A percentile compares a stretch with the other conserved stretches of the same genome.
Conservation (phyloP, 2,329 filamentous ascomycete species). For the Trichoderma aggressivum region DNA sequence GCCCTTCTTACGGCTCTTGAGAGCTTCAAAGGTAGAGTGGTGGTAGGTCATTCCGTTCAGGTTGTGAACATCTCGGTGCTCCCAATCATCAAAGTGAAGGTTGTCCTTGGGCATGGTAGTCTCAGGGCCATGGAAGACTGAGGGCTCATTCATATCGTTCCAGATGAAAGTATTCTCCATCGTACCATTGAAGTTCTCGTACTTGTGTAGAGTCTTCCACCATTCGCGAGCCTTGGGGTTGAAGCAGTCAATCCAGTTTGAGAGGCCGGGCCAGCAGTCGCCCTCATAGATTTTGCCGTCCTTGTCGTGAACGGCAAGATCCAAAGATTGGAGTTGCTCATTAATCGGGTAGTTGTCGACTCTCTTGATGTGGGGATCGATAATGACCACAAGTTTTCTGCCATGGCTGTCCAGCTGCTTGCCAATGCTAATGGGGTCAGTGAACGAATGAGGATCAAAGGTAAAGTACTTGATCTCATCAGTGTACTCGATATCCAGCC, state of each 20-base stretch:
- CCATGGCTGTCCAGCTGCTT: constrained; percentile 81
- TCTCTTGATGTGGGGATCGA: constrained; percentile 98
- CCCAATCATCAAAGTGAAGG: constrained; percentile 85
- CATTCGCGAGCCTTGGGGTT: constrained; percentile 87
- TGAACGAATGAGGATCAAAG: constrained; percentile 87
- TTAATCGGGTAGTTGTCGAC: constrained; percentile 71
- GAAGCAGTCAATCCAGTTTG: constrained; percentile 94
- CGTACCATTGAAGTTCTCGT: constrained; percentile 81
- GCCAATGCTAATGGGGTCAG: constrained; percentile 81
- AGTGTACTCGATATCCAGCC: constrained; percentile 97
- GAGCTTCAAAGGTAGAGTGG: constrained; percentile 85
- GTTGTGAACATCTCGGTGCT: constrained; percentile 96
- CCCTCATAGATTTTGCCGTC: constrained; percentile 86
- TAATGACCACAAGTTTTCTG: constrained; percentile 88
- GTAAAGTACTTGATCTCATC: constrained; percentile 98
- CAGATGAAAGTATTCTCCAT: constrained; percentile 87
- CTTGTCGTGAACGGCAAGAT: constrained; percentile 84
- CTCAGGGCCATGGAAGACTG: constrained; percentile 96
- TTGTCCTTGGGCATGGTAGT: constrained; percentile 99
- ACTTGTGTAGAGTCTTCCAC: constrained; percentile 89
- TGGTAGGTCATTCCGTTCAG: constrained; percentile 92
- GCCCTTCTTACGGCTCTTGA: constrained; percentile 80
- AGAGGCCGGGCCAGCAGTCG: constrained; percentile 98
- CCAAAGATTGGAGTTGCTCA: constrained; percentile 78
- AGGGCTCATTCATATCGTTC: constrained; percentile 99